phyloP scores from a whole-genome alignment of 805 yeast species.

The Limtongia smithiae region DNA sequence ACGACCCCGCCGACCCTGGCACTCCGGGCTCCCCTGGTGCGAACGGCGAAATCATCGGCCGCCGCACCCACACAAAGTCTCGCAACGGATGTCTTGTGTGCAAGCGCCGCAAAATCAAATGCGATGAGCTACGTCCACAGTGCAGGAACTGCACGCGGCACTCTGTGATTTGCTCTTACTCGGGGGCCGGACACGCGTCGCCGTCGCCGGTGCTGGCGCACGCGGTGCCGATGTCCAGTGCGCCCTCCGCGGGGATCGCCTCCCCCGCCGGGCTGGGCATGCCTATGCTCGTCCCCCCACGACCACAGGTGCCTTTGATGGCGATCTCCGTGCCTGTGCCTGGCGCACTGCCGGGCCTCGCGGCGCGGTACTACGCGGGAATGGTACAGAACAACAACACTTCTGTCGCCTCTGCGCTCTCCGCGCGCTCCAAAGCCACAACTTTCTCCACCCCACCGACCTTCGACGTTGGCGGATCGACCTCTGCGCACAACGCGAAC shows the following conservation, averaged over 20 bases:
- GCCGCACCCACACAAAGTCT: constrained; percentile 23
- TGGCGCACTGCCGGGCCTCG: constrained; percentile 26
- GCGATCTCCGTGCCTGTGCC: constrained; percentile 27
- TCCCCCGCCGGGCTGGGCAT: neutral
- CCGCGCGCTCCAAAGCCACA: constrained; percentile 26
- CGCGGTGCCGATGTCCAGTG: neutral
- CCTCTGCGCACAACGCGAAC: constrained; percentile 6
- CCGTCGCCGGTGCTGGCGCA: constrained; percentile 5
- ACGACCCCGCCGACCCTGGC: neutral
- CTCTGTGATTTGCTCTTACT: constrained; percentile 21
- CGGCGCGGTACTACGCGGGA: constrained; percentile 19
- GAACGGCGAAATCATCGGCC: constrained; percentile 1
- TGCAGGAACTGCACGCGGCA: constrained; percentile 53
- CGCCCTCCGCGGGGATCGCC: neutral
- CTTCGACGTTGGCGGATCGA: constrained; percentile 8
- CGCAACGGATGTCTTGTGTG: constrained; percentile 25
- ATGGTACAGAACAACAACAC: constrained; percentile 2
- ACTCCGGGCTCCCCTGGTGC: constrained; percentile 1
- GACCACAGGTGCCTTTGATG: constrained; percentile 7
- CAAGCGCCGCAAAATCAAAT: constrained; percentile 34
- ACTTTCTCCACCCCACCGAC: constrained; percentile 26
- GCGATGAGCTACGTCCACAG: constrained; percentile 58
- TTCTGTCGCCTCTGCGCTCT: constrained; percentile 22
- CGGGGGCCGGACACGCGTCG: neutral
- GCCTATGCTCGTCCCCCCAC: neutral